Evolutionary conservation across 1,284 basidiomycete species (phyloP).

Genomic region (Cystobasidium sp.): DNA sequence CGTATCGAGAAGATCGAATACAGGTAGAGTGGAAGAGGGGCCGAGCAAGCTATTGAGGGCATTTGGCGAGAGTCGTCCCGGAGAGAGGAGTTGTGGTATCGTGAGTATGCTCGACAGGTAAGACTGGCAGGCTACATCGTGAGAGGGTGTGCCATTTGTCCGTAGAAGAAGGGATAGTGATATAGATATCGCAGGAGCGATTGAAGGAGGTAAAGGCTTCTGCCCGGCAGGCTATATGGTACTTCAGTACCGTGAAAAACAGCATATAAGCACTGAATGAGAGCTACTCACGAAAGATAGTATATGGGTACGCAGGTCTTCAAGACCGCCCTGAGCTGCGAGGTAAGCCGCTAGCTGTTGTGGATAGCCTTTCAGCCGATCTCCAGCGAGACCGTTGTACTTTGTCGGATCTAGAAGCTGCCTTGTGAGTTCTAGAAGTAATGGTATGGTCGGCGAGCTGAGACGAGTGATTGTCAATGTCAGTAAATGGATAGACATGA

Average conservation of each 20-base stretch:
- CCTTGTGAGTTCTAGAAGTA: constrained; percentile 52
- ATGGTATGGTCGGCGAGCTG: constrained; percentile 54
- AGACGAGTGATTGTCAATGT: constrained; percentile 48
- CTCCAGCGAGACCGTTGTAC: constrained; percentile 18
- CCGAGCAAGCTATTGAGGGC: constrained; percentile 56
- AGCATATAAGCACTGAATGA: constrained; percentile 53
- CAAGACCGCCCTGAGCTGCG: constrained; percentile 32
- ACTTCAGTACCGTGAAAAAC: constrained; percentile 36
- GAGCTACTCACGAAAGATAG: constrained; percentile 46
- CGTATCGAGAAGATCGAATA: constrained; percentile 36
- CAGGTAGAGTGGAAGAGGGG: constrained; percentile 51
- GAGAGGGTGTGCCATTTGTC: constrained; percentile 33
- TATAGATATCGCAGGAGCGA: constrained; percentile 59
- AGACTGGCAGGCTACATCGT: constrained; percentile 47
- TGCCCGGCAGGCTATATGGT: constrained; percentile 57
- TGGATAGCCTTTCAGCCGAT: constrained; percentile 5
- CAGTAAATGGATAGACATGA: not conserved
- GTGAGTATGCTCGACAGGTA: constrained; percentile 64
- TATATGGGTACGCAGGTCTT: constrained; percentile 37
- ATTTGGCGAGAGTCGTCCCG: constrained; percentile 63
- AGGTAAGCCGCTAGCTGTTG: constrained; percentile 30
- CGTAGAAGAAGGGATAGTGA: constrained; percentile 57
- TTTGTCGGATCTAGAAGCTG: constrained; percentile 48
- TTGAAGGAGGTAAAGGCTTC: constrained; percentile 52
- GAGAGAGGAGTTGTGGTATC: constrained; percentile 68